Percentiles rank a stretch among this genome's conserved stretches.
These are phyloP conservation scores for Globisporangium orthogonon DNA, from an alignment of 352 stramenopile species.

Conservation along the genomic window DNA sequence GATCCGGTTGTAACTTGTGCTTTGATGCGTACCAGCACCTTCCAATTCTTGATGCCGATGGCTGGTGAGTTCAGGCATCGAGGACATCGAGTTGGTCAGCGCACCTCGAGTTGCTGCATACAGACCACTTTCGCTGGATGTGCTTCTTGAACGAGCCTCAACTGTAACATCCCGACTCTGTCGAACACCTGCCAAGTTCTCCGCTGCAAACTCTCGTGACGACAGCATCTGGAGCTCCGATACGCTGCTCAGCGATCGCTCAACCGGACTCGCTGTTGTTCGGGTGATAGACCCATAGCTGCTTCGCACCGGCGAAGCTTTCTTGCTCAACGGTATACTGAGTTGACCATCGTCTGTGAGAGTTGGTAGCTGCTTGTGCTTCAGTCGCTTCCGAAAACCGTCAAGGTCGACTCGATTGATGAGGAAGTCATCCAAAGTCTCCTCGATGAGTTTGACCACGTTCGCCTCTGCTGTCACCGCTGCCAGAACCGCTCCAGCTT, in stretches of 20 bases:
- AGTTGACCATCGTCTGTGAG: conserved; percentile 33
- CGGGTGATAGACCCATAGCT: conserved; percentile 1
- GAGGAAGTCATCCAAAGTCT: conserved; percentile 39
- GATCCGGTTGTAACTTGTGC: neutral
- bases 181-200: neutral
- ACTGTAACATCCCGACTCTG: neutral
- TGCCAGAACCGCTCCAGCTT: conserved; percentile 31
- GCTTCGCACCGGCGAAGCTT: neutral
- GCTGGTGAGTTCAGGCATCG: neutral
- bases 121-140: neutral
- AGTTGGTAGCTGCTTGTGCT: conserved; percentile 24
- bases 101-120: neutral
- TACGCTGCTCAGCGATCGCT: conserved; percentile 29
- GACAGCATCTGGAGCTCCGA: conserved; percentile 36
- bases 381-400: conserved; percentile 27
- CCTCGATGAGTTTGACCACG: conserved; percentile 37
- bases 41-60: neutral
- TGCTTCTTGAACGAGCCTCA: neutral
- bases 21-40: neutral
- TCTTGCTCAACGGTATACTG: conserved; percentile 3
- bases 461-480: conserved; percentile 22
- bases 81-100: neutral
- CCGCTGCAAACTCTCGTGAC: conserved; percentile 6
- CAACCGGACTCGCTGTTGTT: neutral
- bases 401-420: conserved; percentile 47